These are phyloP conservation scores for Pleurotus tuber-regium DNA, from an alignment of 768 basidiomycete genomes.

Conservation along the genomic window DNA sequence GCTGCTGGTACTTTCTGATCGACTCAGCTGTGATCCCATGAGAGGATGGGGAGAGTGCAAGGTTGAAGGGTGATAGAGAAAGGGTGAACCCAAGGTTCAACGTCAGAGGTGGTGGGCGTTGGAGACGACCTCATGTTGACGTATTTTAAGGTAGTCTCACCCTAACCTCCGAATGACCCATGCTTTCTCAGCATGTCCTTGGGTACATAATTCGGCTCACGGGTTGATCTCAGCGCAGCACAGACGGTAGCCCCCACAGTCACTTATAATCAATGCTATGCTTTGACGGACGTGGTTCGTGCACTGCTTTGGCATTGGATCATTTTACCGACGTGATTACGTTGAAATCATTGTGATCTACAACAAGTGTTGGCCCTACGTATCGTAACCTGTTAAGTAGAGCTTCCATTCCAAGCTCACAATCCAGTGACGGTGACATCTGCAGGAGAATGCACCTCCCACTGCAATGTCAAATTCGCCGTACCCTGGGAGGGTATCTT, in stretches of 20 bases:
- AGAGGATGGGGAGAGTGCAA: neutral
- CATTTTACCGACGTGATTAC: too few relatives aligned
- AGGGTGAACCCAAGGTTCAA: too few relatives aligned
- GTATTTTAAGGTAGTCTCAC: neutral
- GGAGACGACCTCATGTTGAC: neutral
- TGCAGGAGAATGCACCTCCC: conserved; percentile 9
- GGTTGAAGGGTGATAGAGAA: too few relatives aligned
- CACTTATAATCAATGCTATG: neutral
- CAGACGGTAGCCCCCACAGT: neutral
- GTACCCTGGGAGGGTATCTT: conserved; percentile 27
- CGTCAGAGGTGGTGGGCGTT: too few relatives aligned
- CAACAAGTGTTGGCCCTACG: too few relatives aligned
- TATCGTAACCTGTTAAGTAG: too few relatives aligned
- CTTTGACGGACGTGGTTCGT: too few relatives aligned
- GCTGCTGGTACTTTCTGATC: neutral
- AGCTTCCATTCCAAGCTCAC: neutral
- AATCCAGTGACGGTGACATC: conserved; percentile 6
- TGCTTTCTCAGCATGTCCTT: neutral
- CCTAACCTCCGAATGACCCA: neutral
- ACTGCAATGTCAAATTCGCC: conserved; percentile 21
- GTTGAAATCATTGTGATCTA: too few relatives aligned
- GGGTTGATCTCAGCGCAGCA: neutral
- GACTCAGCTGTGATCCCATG: conserved; percentile 7
- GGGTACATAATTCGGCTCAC: conserved; percentile 3
- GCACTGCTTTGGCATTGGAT: too few relatives aligned